Percentiles rank a stretch among this genome's conserved stretches.
Conservation (phyloP, 495 filamentous ascomycete genomes). For the Hyaloscypha bicolor region DNA sequence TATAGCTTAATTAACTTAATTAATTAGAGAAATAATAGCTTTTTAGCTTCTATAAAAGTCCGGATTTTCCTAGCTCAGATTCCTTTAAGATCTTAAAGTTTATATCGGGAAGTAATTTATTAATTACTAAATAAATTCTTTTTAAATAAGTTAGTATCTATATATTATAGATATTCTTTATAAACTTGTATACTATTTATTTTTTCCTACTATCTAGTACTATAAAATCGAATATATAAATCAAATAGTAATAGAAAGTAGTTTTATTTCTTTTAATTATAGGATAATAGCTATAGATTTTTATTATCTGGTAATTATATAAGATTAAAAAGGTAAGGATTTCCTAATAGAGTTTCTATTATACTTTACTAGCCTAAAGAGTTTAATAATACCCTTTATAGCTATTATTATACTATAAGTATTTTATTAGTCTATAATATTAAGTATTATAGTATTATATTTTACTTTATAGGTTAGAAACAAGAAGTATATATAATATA, state of each 20-base stretch:
- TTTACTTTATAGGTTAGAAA: slow-evolving; percentile 46
- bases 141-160: too few species aligned
- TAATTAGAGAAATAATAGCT: slow-evolving; percentile 21
- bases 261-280: slow-evolving; percentile 34
- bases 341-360: too few species aligned
- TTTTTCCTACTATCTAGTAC: slow-evolving; percentile 13
- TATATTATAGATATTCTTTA: too few species aligned
- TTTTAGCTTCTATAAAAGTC: slow-evolving; percentile 23
- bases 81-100: too few species aligned
- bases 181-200: slow-evolving; percentile 2
- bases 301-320: neutral
- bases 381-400: too few species aligned
- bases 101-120: too few species aligned
- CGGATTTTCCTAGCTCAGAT: too few species aligned
- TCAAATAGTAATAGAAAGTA: slow-evolving; percentile 39
- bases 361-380: too few species aligned
- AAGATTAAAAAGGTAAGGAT: too few species aligned
- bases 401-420: slow-evolving; percentile 42
- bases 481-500: slow-evolving; percentile 45
- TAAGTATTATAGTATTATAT: slow-evolving; percentile 8
- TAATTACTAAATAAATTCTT: too few species aligned
- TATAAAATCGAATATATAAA: slow-evolving; percentile 27
- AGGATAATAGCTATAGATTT: slow-evolving; percentile 43
- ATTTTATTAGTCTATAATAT: neutral
- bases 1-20: slow-evolving; percentile 26